phyloP scores from a whole-genome alignment of 352 stramenopile genomes.

The Globisporangium spinosum region DNA sequence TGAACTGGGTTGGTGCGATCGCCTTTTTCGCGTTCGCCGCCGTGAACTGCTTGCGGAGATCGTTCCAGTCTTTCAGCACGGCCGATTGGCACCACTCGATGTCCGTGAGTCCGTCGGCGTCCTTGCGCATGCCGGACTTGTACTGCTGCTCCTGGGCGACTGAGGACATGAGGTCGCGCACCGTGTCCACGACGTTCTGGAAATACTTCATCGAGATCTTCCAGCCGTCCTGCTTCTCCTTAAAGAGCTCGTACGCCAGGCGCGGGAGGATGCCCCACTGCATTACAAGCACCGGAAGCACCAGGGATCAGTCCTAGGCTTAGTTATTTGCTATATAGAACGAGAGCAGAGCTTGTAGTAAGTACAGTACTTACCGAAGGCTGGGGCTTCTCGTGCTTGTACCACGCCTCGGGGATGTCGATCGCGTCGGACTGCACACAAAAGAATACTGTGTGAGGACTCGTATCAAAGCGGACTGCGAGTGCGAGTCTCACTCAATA shows the following conservation, averaged over 20 bases:
- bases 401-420: slow-evolving; percentile 92
- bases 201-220: slow-evolving; percentile 98
- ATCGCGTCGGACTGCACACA: slow-evolving; percentile 75
- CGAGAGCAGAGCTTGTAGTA: background rate
- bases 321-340: background rate
- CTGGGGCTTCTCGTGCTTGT: slow-evolving; percentile 90
- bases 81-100: slow-evolving; percentile 93
- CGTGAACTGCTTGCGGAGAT: slow-evolving; percentile 90
- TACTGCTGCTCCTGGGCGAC: slow-evolving; percentile 92
- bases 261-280: slow-evolving; percentile 91
- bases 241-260: slow-evolving; percentile 92
- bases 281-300: background rate
- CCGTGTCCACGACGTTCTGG: slow-evolving; percentile 95
- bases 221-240: slow-evolving; percentile 93
- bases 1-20: slow-evolving; percentile 93
- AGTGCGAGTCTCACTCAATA: background rate
- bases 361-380: slow-evolving; percentile 31
- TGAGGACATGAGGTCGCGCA: slow-evolving; percentile 93
- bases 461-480: background rate
- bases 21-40: slow-evolving; percentile 89
- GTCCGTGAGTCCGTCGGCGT: slow-evolving; percentile 93
- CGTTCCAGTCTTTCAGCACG: slow-evolving; percentile 92
- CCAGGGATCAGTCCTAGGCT: background rate
- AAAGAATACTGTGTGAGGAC: background rate
- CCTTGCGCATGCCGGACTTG: slow-evolving; percentile 94